Percentiles rank a stretch among this genome's conserved stretches.
Conservation (phyloP, 2,329 filamentous ascomycete species). For the Pseudogymnoascus sp. region DNA sequence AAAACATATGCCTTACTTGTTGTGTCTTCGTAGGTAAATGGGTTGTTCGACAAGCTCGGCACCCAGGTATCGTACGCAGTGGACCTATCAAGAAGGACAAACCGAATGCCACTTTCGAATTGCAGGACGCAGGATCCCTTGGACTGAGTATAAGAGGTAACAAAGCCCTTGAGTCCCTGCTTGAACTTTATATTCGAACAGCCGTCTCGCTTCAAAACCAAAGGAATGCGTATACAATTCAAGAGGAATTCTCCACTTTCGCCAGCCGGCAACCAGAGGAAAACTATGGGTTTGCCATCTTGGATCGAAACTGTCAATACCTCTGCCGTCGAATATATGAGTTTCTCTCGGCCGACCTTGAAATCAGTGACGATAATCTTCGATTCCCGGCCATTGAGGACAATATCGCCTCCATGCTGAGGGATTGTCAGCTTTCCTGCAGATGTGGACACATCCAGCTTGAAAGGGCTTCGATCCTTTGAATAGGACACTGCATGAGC, state of each 20-base stretch:
- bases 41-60: slow-evolving; percentile 36
- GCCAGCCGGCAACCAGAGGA: slow-evolving; percentile 45
- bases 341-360: slow-evolving; percentile 39
- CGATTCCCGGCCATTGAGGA: slow-evolving; percentile 51
- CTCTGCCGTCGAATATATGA: slow-evolving; percentile 49
- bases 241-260: slow-evolving; percentile 48
- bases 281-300: slow-evolving; percentile 39
- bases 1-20: neutral
- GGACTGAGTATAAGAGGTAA: slow-evolving; percentile 41
- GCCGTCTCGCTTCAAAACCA: slow-evolving; percentile 36
- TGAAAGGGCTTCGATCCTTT: slow-evolving; percentile 43
- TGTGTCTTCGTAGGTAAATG: neutral
- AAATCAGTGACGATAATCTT: slow-evolving; percentile 57
- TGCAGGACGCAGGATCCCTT: slow-evolving; percentile 40
- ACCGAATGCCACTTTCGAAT: slow-evolving; percentile 38
- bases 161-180: slow-evolving; percentile 33
- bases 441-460: slow-evolving; percentile 47
- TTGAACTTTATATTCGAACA: slow-evolving; percentile 37
- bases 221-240: slow-evolving; percentile 44
- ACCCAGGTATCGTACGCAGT: slow-evolving; percentile 51
- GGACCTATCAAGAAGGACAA: slow-evolving; percentile 45
- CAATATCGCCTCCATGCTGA: slow-evolving; percentile 38
- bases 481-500: slow-evolving; percentile 47
- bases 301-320: slow-evolving; percentile 43
- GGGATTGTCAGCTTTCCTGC: slow-evolving; percentile 46